Base-by-base conservation (phyloP, 2,329 filamentous ascomycete genomes). In the Trichophyton rubrum region DNA sequence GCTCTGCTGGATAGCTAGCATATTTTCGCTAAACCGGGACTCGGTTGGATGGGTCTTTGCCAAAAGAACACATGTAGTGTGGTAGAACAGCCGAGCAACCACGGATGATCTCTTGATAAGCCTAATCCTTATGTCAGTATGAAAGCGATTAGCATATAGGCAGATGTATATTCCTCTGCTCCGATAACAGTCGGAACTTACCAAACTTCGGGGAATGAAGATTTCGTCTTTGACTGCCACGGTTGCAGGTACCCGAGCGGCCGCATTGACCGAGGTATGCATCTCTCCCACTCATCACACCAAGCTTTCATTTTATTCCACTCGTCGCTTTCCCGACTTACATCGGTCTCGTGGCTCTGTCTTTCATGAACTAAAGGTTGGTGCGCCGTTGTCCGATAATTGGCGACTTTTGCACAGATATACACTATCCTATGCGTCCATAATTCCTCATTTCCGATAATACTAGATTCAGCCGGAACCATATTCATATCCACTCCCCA, bases 341-440 rank as follows among this genome's bases (percentile, higher is more conserved):
- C 70, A 57, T 84, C 79, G 15, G 83, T 75, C 62, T 88, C 82
- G 68, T 89, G 82, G 2, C 68, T 63, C 13, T 67, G 62, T 47
- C 84, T 83, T 61, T 83, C 81, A 5, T 82, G 78, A 49, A 80
- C 82, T 61, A 84, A 80, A 62, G 82, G 82, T 17, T 81, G 79
- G 1, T 85, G 82, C 30, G 85, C 83, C 15, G 82, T 83, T 13
- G 88, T 86, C 43, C 89, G 84, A 71, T 95, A 95, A 73, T 95
- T 93, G 65, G 86, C 84, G 56, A 95, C 84, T 70, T 91, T 95
- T 56, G 88, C 90, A 56, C 95, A 81, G 64, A 96, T 87, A 73
- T 91, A 96, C 43, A 96, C 78, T 64, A 96, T 95, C 30, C 89
- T 84, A 69, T 95, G 87, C 17, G 90, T 88, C 90, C 92, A 96